Conservation (phyloP, 495 filamentous ascomycete genomes). For the Penicillium argentinense region DNA sequence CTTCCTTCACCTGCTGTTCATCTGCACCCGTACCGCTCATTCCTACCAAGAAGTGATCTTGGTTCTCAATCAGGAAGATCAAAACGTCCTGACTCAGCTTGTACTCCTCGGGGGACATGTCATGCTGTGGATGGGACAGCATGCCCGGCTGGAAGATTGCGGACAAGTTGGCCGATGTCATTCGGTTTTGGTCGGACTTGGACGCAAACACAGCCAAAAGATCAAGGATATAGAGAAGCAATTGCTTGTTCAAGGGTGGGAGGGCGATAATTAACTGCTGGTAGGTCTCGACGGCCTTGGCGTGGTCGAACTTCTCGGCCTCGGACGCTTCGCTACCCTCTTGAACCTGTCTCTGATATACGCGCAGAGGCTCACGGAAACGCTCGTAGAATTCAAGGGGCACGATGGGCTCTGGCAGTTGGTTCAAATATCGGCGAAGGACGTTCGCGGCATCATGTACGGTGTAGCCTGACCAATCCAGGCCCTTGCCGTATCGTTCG, state of each 20-base stretch:
- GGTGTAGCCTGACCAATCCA: conserved; percentile 97
- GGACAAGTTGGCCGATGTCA: conserved; percentile 93
- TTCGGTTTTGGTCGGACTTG: conserved; percentile 94
- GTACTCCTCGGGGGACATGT: conserved; percentile 93
- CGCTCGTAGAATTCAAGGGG: conserved; percentile 90
- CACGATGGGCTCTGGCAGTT: conserved; percentile 92
- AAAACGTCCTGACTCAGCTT: conserved; percentile 94
- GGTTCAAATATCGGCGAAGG: conserved; percentile 90
- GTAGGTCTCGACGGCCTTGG: conserved; percentile 76
- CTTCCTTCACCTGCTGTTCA: conserved; percentile 81
- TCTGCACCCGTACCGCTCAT: conserved; percentile 92
- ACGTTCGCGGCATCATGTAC: conserved; percentile 99
- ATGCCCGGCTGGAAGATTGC: conserved; percentile 98
- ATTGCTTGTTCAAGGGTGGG: conserved; percentile 88
- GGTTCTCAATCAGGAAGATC: conserved; percentile 97
- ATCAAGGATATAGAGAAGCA: conserved; percentile 95
- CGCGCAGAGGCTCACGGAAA: conserved; percentile 81
- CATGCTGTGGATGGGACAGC: conserved; percentile 88
- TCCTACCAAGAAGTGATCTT: conserved; percentile 85
- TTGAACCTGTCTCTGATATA: conserved; percentile 68
- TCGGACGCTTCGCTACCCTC: conserved; percentile 21
- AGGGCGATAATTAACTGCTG: conserved; percentile 90
- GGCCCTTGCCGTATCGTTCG: conserved; percentile 92
- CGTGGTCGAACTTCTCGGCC: conserved; percentile 65
- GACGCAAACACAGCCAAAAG: conserved; percentile 97